Evolutionary conservation across 2,329 filamentous ascomycete genomes (phyloP), one percentile per base, ranked within the genome.

Genomic region (Colletotrichum tofieldiae): DNA sequence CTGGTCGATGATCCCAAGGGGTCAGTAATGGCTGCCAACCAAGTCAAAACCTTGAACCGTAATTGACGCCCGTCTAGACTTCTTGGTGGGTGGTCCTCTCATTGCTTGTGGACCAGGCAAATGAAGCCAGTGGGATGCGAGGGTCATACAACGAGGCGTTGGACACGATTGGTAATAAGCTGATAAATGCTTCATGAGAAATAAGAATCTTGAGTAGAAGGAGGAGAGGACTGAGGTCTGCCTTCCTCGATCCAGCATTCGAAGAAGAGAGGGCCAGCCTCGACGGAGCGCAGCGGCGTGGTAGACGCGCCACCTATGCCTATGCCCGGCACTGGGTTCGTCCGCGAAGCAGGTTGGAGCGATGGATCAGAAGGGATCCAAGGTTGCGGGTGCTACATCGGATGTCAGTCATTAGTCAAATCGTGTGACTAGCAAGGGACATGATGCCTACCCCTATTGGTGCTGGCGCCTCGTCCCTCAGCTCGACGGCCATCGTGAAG

Each of bases 401-500:
- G 7, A 11, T 47, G 51, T 66, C 35, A 77, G 65, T 9, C 52
- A 35, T 56, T 2, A 41, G 32, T 20, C 49, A 73, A 66, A 47
- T 60, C 18, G 29, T 14, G 66, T 0, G 18, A 45, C 16, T 32
- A 1, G 5, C 3, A 5, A 63, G n/a, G 12, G 49, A 37, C 20
- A 3, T n/a, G 45, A 54, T 26, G 83, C 87, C 78, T 80, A 91
- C 89, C 65, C 86, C 86, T 73, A 91, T 89, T 0, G 90, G 91
- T 12, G 89, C 85, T 14, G 87, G 81, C 0, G 85, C 86, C 51
- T 91, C 86, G 29, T 92, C 89, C 49, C 88, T 89, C 74, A 95
- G 79, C 81, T 96, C 93, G 51, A 96, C 87, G 0, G 91, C 92
- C n/a, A 96, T 81, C 0, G 93, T 94, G 80, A 93, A 96, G 0